Conservation (phyloP, 2,329 filamentous ascomycete genomes). For the Colletotrichum chrysophilum region DNA sequence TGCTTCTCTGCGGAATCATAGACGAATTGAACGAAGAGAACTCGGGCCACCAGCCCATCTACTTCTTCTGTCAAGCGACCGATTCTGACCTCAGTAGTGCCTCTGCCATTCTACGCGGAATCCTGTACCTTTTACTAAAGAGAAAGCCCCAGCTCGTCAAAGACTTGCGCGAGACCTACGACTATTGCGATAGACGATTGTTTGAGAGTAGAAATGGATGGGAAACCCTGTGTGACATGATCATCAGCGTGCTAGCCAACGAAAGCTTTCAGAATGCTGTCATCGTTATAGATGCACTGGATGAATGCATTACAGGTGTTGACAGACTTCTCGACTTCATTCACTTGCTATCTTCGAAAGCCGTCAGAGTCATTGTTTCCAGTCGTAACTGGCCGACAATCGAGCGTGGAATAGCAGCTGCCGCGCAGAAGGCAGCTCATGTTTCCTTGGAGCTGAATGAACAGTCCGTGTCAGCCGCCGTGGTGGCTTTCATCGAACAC, state of each 20-base stretch:
- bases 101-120: conserved; percentile 43
- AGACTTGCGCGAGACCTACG: not conserved
- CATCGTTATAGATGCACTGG: conserved; percentile 37
- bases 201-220: conserved; percentile 41
- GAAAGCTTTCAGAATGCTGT: conserved; percentile 26
- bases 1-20: conserved; percentile 45
- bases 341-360: too few relatives aligned
- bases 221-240: conserved; percentile 39
- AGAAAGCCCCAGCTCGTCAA: not conserved
- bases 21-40: conserved; percentile 29
- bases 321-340: conserved; percentile 32
- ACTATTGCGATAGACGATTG: conserved; percentile 29
- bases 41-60: conserved; percentile 12
- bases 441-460: too few relatives aligned
- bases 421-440: too few relatives aligned
- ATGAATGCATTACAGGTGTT: not conserved
- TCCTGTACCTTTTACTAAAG: conserved; percentile 44
- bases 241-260: conserved; percentile 43
- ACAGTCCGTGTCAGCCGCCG: too few relatives aligned
- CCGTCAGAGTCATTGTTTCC: too few relatives aligned
- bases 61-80: conserved; percentile 49
- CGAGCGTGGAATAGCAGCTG: too few relatives aligned
- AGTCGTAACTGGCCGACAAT: too few relatives aligned
- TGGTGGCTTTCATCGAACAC: too few relatives aligned
- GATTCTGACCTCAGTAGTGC: conserved; percentile 41